Percentiles rank a stretch among this genome's conserved stretches.
These are phyloP conservation scores for Plasmodium gaboni DNA, from an alignment of 169 alveolate species.

Conservation along the genomic window DNA sequence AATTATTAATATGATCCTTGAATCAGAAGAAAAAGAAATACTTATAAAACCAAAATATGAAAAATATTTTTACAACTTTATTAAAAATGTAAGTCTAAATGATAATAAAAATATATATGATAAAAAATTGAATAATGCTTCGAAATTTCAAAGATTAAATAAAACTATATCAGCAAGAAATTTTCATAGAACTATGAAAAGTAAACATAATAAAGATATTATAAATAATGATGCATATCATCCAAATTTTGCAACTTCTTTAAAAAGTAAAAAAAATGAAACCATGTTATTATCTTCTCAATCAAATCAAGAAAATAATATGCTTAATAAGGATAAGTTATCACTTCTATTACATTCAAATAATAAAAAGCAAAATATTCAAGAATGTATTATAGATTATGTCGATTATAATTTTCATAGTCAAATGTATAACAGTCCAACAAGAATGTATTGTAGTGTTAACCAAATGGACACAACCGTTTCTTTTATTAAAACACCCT, in stretches of 20 bases:
- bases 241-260: conserved; percentile 33
- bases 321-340: conserved; percentile 43
- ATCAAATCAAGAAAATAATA: conserved; percentile 20
- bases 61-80: conserved; percentile 64
- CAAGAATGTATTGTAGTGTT: conserved; percentile 57
- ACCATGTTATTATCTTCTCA: conserved; percentile 1
- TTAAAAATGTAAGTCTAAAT: conserved; percentile 33
- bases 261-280: conserved; percentile 51
- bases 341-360: conserved; percentile 35
- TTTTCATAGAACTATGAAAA: neutral
- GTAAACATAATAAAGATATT: conserved; percentile 21
- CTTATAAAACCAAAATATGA: conserved; percentile 58
- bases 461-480: conserved; percentile 46
- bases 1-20: conserved; percentile 54
- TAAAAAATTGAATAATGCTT: conserved; percentile 12
- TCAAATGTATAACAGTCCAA: conserved; percentile 26
- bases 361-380: conserved; percentile 64
- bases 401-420: conserved; percentile 34
- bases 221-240: neutral
- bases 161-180: conserved; percentile 13
- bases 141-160: conserved; percentile 33
- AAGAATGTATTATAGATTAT: conserved; percentile 67
- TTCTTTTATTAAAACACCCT: conserved; percentile 48
- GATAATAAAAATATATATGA: conserved; percentile 15
- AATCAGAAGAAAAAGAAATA: conserved; percentile 72